These are phyloP conservation scores for Aspergillus aculeatinus DNA, from an alignment of 2,329 filamentous ascomycete species.

Conservation along the genomic window DNA sequence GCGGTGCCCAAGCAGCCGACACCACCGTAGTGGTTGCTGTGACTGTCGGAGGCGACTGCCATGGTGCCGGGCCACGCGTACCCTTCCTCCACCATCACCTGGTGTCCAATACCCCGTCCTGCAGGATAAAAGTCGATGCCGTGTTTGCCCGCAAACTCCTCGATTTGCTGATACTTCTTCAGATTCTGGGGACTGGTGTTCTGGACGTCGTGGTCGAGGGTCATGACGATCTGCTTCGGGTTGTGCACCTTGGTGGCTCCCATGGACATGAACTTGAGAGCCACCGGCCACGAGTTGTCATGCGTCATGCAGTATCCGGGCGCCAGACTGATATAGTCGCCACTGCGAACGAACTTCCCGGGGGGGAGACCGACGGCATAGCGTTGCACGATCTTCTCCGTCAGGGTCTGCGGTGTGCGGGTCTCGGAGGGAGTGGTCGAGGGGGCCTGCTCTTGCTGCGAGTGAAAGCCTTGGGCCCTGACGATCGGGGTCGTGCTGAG, in stretches of 20 bases:
- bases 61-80: slow-evolving; percentile 84
- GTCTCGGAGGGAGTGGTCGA: slow-evolving; percentile 70
- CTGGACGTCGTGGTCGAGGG: slow-evolving; percentile 85
- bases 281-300: slow-evolving; percentile 77
- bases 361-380: slow-evolving; percentile 73
- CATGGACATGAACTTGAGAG: slow-evolving; percentile 77
- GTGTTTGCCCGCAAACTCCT: slow-evolving; percentile 76
- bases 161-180: slow-evolving; percentile 78
- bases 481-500: neutral
- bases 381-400: slow-evolving; percentile 87
- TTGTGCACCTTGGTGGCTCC: slow-evolving; percentile 73
- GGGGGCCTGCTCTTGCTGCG: slow-evolving; percentile 59
- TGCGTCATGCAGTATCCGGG: slow-evolving; percentile 81
- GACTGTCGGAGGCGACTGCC: slow-evolving; percentile 68
- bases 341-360: slow-evolving; percentile 72
- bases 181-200: slow-evolving; percentile 76
- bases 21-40: slow-evolving; percentile 82
- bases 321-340: slow-evolving; percentile 78
- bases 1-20: slow-evolving; percentile 75
- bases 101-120: slow-evolving; percentile 81
- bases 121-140: slow-evolving; percentile 76
- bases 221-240: slow-evolving; percentile 73
- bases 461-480: slow-evolving; percentile 58
- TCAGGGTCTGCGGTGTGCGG: slow-evolving; percentile 67
- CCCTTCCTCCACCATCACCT: slow-evolving; percentile 72